These are phyloP conservation scores for Polysphondylium violaceum DNA, from an alignment of 78 protist species.

Conservation along the genomic window DNA sequence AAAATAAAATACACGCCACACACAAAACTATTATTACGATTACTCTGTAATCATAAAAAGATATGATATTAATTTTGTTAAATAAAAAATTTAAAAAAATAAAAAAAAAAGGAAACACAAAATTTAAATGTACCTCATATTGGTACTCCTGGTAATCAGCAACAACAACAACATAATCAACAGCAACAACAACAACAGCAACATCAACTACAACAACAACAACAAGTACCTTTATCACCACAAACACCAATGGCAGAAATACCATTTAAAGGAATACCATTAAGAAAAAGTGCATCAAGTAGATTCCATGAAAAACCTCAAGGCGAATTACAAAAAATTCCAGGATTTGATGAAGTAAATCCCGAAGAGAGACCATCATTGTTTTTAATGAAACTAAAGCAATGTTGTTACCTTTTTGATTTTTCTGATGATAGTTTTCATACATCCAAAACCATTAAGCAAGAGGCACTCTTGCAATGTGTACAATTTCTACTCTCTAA, in stretches of 20 bases:
- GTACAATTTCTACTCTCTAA: constrained; percentile 87
- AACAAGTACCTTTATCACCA: constrained; percentile 42
- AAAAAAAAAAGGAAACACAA: no score
- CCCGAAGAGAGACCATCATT: constrained; percentile 85
- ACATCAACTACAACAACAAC: constrained; percentile 5
- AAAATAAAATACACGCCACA: no score
- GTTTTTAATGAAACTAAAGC: constrained; percentile 85
- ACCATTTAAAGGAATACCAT: constrained; percentile 19
- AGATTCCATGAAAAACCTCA: constrained; percentile 70
- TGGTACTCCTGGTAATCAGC: no score
- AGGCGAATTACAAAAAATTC: constrained; percentile 53
- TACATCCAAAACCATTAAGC: constrained; percentile 85
- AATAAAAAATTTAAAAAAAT: no score
- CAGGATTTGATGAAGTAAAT: constrained; percentile 72
- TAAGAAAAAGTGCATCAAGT: constrained; percentile 55
- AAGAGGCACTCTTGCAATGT: constrained; percentile 90
- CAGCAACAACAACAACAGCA: constrained; percentile 2
- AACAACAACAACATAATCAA: background rate
- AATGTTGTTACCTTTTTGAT: constrained; percentile 90
- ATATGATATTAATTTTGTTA: no score
- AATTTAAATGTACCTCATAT: no score
- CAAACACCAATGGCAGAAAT: background rate
- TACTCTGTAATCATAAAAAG: no score
- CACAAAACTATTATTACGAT: no score
- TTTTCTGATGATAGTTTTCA: constrained; percentile 81